Evolutionary conservation across 768 basidiomycete genomes (phyloP).

Genomic region (Suillus paluster): DNA sequence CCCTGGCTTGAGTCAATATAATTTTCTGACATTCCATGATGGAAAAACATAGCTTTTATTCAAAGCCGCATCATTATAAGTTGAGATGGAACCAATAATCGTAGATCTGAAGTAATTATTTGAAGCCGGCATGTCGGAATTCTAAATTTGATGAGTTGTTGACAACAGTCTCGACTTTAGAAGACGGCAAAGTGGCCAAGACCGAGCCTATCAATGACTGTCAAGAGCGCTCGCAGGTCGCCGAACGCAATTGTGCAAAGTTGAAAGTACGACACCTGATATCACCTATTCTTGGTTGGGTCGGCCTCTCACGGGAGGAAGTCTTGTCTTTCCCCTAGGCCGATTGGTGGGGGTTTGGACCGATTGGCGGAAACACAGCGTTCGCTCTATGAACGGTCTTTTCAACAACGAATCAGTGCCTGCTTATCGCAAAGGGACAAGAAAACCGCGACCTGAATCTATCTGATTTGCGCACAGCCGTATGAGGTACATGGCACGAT

Average conservation of each 20-base stretch:
- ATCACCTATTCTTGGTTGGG: neutral
- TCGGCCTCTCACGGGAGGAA: neutral
- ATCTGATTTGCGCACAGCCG: neutral
- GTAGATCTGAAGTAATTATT: conserved; percentile 2
- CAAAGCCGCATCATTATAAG: neutral
- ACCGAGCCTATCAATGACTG: neutral
- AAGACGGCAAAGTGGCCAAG: neutral
- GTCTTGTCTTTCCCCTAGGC: neutral
- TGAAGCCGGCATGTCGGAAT: conserved; percentile 3
- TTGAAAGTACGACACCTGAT: neutral
- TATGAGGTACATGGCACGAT: neutral
- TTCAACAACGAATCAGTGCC: neutral
- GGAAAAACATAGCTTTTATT: conserved; percentile 3
- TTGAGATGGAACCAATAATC: neutral
- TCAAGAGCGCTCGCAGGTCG: neutral
- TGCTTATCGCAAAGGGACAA: neutral
- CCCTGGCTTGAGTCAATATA: neutral
- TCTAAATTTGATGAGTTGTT: neutral
- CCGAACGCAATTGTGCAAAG: neutral
- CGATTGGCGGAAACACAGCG: neutral
- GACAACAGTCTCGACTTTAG: neutral
- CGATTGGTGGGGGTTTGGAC: neutral
- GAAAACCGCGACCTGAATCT: neutral
- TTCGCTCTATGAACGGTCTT: neutral
- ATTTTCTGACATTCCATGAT: neutral